phyloP scores from a whole-genome alignment of 768 basidiomycete genomes.

The Tricholoma flavovirens region DNA sequence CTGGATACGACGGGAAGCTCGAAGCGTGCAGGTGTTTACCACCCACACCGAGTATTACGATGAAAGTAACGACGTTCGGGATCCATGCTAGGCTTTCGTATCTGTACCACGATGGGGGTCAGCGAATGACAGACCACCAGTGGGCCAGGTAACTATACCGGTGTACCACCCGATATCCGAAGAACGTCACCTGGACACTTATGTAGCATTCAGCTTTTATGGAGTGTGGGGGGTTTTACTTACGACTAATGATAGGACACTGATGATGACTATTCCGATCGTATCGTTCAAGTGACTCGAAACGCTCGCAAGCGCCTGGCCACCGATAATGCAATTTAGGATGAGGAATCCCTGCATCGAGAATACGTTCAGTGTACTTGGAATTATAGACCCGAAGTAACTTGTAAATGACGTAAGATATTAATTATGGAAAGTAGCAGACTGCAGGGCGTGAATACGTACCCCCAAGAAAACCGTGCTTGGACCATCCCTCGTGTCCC shows the following conservation, averaged over 20 bases:
- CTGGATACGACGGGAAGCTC: slow-evolving; percentile 15
- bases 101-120: slow-evolving; percentile 16
- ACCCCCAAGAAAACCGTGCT: slow-evolving; percentile 36
- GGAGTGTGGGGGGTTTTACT: slow-evolving; percentile 8
- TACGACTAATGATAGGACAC: slow-evolving; percentile 32
- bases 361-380: slow-evolving; percentile 52
- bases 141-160: slow-evolving; percentile 34
- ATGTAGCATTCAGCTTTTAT: neutral
- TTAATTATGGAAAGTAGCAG: neutral
- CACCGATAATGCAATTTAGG: slow-evolving; percentile 63
- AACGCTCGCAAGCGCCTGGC: slow-evolving; percentile 57
- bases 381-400: slow-evolving; percentile 48
- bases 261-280: slow-evolving; percentile 36
- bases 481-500: slow-evolving; percentile 81
- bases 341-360: slow-evolving; percentile 62
- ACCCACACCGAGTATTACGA: slow-evolving; percentile 59
- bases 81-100: slow-evolving; percentile 64
- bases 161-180: slow-evolving; percentile 55
- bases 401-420: slow-evolving; percentile 24
- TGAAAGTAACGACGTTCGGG: slow-evolving; percentile 56
- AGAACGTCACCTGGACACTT: slow-evolving; percentile 43
- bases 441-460: neutral
- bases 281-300: slow-evolving; percentile 34
- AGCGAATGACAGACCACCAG: neutral
- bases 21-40: slow-evolving; percentile 45